phyloP scores from a whole-genome alignment of 805 yeast genomes.

The Brettanomyces anomalus region DNA sequence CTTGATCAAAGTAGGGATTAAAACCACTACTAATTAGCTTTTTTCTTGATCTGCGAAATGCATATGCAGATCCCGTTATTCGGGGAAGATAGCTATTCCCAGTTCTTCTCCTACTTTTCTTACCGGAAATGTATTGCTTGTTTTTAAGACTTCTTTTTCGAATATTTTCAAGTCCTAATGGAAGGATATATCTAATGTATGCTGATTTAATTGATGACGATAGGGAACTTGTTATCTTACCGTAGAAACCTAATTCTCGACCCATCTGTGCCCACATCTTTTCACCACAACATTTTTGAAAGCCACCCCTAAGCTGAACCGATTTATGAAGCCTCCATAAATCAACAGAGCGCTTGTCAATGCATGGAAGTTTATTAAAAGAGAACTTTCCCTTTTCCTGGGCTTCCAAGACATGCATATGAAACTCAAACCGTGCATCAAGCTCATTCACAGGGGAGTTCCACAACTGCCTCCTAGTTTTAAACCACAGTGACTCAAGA shows the following conservation, averaged over 20 bases:
- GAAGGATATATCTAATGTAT: constrained; percentile 36
- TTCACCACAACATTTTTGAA: constrained; percentile 46
- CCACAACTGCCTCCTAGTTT: constrained; percentile 38
- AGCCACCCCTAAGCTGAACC: constrained; percentile 63
- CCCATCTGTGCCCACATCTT: constrained; percentile 82
- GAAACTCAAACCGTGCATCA: constrained; percentile 37
- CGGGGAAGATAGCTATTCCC: constrained; percentile 23
- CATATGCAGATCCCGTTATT: constrained; percentile 36
- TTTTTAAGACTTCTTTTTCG: constrained; percentile 8
- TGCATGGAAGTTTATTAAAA: constrained; percentile 46
- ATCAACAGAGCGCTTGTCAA: constrained; percentile 60
- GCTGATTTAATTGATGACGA: constrained; percentile 58
- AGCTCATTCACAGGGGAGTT: constrained; percentile 35
- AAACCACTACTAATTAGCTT: constrained; percentile 42
- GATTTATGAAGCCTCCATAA: constrained; percentile 47
- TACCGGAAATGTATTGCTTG: constrained; percentile 2
- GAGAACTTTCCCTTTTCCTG: constrained; percentile 4
- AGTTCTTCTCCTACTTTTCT: constrained; percentile 1
- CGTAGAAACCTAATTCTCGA: constrained; percentile 68
- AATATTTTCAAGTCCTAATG: constrained; percentile 12
- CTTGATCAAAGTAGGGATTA: constrained; percentile 37
- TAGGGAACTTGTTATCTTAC: constrained; percentile 61
- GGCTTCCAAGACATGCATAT: constrained; percentile 32
- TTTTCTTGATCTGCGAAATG: constrained; percentile 37
- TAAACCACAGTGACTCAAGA: constrained; percentile 43